Conservation (phyloP, 139 green algal species). For the Closterium sp. region DNA sequence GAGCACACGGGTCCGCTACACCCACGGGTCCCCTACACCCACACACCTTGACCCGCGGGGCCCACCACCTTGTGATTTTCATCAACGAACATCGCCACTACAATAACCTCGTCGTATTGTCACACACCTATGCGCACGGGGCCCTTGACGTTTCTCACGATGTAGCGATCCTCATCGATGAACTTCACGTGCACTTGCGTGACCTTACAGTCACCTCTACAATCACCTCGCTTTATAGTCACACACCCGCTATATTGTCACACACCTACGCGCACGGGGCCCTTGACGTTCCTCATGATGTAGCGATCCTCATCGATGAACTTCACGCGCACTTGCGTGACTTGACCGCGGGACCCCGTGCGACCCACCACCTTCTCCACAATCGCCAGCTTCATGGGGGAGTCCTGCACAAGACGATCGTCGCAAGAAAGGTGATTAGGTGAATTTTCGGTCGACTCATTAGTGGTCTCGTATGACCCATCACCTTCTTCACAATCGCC, state of each 20-base stretch:
- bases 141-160: slow-evolving; percentile 99
- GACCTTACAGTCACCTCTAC: not conserved
- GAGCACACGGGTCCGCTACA: too few relatives aligned
- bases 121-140: slow-evolving; percentile 92
- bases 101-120: too few relatives aligned
- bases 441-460: too few relatives aligned
- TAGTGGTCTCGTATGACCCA: slow-evolving; percentile 69
- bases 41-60: too few relatives aligned
- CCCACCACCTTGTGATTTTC: too few relatives aligned
- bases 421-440: too few relatives aligned
- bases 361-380: slow-evolving; percentile 99
- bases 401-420: slow-evolving; percentile 34
- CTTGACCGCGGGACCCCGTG: slow-evolving; percentile 94
- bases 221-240: not conserved
- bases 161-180: slow-evolving; percentile 73
- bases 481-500: slow-evolving; percentile 99
- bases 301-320: slow-evolving; percentile 97
- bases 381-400: slow-evolving; percentile 89
- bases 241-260: not conserved
- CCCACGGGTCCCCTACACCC: too few relatives aligned
- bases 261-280: slow-evolving; percentile 96
- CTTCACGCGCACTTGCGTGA: slow-evolving; percentile 99
- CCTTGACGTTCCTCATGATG: slow-evolving; percentile 99
- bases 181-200: slow-evolving; percentile 1
- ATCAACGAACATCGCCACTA: too few relatives aligned